Conservation (phyloP, 2,329 filamentous ascomycete species). For the Drechslerella coelobrocha region DNA sequence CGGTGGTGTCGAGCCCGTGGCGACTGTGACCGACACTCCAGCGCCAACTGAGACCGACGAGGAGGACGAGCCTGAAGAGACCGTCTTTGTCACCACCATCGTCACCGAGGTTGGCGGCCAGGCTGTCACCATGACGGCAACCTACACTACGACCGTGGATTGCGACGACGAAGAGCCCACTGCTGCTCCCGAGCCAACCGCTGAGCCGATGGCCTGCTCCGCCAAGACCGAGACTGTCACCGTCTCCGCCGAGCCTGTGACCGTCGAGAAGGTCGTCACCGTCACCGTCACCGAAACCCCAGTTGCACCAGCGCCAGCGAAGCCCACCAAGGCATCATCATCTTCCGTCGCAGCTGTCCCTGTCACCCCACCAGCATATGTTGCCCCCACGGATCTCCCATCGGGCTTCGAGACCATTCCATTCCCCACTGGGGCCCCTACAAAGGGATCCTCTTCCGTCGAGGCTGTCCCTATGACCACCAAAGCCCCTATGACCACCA, state of each 20-base stretch:
- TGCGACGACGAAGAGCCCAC: conserved; percentile 36
- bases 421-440: conserved; percentile 14
- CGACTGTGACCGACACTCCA: conserved; percentile 21
- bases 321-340: neutral
- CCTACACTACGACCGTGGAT: conserved; percentile 18
- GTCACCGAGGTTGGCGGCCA: conserved; percentile 36
- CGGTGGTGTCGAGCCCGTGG: conserved; percentile 11
- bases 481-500: neutral
- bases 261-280: conserved; percentile 25
- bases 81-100: conserved; percentile 28
- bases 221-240: conserved; percentile 6
- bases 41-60: conserved; percentile 22
- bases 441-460: conserved; percentile 2
- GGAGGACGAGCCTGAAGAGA: conserved; percentile 22
- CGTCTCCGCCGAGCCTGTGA: conserved; percentile 9
- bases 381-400: conserved; percentile 19
- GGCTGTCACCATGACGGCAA: conserved; percentile 45
- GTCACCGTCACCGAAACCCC: conserved; percentile 22
- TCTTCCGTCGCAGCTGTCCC: neutral
- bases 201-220: conserved; percentile 12
- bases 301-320: neutral
- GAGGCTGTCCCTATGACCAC: conserved; percentile 15
- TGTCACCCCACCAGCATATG: neutral
- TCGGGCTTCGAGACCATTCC: conserved; percentile 25
- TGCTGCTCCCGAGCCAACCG: conserved; percentile 8